Evolutionary conservation across 768 basidiomycete genomes (phyloP), one percentile per base, ranked within the genome.

Genomic region (Pulveroboletus frians): DNA sequence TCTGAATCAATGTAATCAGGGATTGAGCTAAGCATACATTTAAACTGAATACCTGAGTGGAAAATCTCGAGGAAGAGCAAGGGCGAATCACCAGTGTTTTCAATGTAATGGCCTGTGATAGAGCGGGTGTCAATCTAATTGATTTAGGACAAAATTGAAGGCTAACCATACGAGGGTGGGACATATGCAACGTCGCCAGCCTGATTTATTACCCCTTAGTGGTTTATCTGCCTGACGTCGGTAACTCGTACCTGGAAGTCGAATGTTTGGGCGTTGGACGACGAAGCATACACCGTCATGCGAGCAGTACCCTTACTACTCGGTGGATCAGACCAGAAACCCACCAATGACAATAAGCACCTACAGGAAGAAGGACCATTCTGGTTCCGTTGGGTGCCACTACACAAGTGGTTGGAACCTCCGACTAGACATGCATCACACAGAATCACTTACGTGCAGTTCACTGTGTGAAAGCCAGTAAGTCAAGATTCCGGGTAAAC

Each of bases 11-110:
- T 27, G 5, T 39, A n/a, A 58, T 43, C 40, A 43, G 29, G 13
- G 18, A 32, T 31, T 26, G 2, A 4, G 9, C 15, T 2, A 8
- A n/a, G 30, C 5, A n/a, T 11, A n/a, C 0, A 21, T 13, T 6
- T 17, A 15, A 10, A 34, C 3, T 9, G 5, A 67, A 43, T 59
- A 76, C 77, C 72, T 26, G 79, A 71, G 55, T 72, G 76, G 61
- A 84, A 79, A n/a, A 85, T 76, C 60, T 85, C 83, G 6, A 86
- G 69, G 59, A 77, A 80, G 51, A 65, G 70, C 34, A 85, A 61
- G 3, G 83, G 77, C 2, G 74, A 72, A 54, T 81, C 77, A 14
- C 83, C 82, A 4, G 74, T 80, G 62, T 85, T 84, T 61, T 85
- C 82, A 23, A 85, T 71, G 58, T 85, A 84, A 58, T 86, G 84